phyloP scores from a whole-genome alignment of 202 grass and related monocot genomes.

The Panicum virgatum region DNA sequence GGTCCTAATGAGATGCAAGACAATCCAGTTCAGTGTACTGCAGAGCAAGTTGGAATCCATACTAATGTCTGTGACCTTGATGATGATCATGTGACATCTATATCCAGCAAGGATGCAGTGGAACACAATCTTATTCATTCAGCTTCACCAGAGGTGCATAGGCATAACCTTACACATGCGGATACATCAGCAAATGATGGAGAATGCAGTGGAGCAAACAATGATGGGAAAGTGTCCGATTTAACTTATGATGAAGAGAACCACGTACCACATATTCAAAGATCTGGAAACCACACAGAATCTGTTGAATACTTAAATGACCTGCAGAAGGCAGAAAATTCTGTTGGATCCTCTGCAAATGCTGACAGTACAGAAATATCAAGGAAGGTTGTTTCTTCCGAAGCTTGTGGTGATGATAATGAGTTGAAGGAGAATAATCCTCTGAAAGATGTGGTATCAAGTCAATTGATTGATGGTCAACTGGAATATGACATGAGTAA shows the following conservation, averaged over 20 bases:
- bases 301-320: slow-evolving; percentile 33
- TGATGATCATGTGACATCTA: slow-evolving; percentile 44
- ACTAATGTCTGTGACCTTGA: slow-evolving; percentile 22
- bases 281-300: slow-evolving; percentile 27
- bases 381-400: slow-evolving; percentile 26
- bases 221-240: slow-evolving; percentile 2
- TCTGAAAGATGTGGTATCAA: slow-evolving; percentile 32
- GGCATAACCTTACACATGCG: slow-evolving; percentile 22
- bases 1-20: slow-evolving; percentile 45
- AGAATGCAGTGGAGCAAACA: slow-evolving; percentile 30
- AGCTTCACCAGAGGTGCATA: slow-evolving; percentile 35
- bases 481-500: slow-evolving; percentile 19
- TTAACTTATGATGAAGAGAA: slow-evolving; percentile 22
- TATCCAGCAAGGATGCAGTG: slow-evolving; percentile 34
- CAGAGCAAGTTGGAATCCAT: slow-evolving; percentile 37
- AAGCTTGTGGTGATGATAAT: slow-evolving; percentile 30
- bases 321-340: slow-evolving; percentile 35
- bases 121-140: slow-evolving; percentile 38
- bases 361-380: slow-evolving; percentile 31
- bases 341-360: slow-evolving; percentile 18
- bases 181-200: slow-evolving; percentile 27
- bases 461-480: slow-evolving; percentile 35
- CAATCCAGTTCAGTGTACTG: slow-evolving; percentile 26
- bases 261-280: slow-evolving; percentile 36
- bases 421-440: slow-evolving; percentile 31